Evolutionary conservation across 1,284 basidiomycete genomes (phyloP).

Genomic region (Ustilago sp.): DNA sequence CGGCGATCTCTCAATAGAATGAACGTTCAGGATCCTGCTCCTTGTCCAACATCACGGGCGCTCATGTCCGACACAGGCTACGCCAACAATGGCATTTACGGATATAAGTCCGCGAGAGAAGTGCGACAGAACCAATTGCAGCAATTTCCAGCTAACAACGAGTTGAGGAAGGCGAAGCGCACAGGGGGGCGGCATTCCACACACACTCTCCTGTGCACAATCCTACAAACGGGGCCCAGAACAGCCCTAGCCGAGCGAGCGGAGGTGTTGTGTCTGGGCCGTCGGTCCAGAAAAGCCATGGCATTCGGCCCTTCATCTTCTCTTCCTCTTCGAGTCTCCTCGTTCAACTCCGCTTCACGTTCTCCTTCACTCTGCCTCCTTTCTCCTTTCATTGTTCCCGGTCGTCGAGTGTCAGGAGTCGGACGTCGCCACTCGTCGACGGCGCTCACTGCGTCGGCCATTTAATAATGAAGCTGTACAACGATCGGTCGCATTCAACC

Average conservation of each 20-base stretch:
- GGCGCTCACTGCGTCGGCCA: not conserved
- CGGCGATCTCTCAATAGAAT: not conserved
- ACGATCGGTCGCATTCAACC: not conserved
- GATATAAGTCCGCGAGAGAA: not conserved
- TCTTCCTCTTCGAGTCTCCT: not conserved
- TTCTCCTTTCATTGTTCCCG: not conserved
- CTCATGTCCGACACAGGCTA: not conserved
- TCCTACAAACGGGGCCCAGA: not conserved
- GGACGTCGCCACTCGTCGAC: too few species aligned
- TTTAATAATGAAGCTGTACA: not conserved
- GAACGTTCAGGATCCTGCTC: not conserved
- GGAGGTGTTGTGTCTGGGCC: not conserved
- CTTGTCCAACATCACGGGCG: not conserved
- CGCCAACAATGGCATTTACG: slow-evolving; percentile 2
- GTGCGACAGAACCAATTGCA: not conserved
- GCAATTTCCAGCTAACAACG: not conserved
- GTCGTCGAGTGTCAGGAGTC: not conserved
- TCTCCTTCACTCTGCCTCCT: not conserved
- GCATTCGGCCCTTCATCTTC: not conserved
- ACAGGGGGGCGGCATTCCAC: slow-evolving; percentile 1
- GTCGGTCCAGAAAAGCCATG: not conserved
- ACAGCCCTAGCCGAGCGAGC: not conserved
- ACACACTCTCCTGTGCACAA: not conserved
- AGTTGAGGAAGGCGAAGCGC: not conserved
- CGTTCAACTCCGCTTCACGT: not conserved